Conservation (phyloP, 2,329 filamentous ascomycete species). For the Alternaria brassicae region DNA sequence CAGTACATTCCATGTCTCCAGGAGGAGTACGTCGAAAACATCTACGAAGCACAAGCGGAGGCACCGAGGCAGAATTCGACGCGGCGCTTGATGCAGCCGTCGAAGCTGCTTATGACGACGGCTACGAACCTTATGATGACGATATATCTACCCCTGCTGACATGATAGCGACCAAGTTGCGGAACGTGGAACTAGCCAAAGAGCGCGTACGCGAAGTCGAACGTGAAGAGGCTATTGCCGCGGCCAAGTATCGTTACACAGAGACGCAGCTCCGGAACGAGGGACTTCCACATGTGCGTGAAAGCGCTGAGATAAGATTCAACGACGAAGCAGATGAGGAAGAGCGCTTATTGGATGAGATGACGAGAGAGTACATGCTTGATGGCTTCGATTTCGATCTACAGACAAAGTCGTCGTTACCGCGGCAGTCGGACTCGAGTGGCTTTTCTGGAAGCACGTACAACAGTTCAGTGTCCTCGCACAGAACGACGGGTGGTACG, state of each 20-base stretch:
- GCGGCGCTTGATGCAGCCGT: slow-evolving; percentile 93
- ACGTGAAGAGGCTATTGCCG: slow-evolving; percentile 68
- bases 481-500: slow-evolving; percentile 71
- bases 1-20: slow-evolving; percentile 80
- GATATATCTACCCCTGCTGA: slow-evolving; percentile 40
- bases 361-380: slow-evolving; percentile 82
- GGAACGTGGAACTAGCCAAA: slow-evolving; percentile 76
- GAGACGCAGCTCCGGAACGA: slow-evolving; percentile 55
- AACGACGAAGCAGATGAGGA: slow-evolving; percentile 57
- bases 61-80: slow-evolving; percentile 89
- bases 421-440: slow-evolving; percentile 83
- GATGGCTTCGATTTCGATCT: slow-evolving; percentile 81
- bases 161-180: slow-evolving; percentile 48
- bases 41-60: slow-evolving; percentile 71
- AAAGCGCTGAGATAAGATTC: slow-evolving; percentile 47
- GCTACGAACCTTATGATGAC: slow-evolving; percentile 74
- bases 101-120: slow-evolving; percentile 93
- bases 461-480: slow-evolving; percentile 79
- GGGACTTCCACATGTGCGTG: slow-evolving; percentile 50
- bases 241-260: slow-evolving; percentile 67
- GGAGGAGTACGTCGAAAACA: slow-evolving; percentile 74
- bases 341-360: slow-evolving; percentile 74
- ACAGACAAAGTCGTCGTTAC: slow-evolving; percentile 70
- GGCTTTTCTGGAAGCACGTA: slow-evolving; percentile 78
- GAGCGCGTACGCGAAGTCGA: slow-evolving; percentile 77